Percentiles rank a stretch among this genome's conserved stretches.
phyloP scores from a whole-genome alignment of 148 eudicot species.

The Chenopodium berlandieri region DNA sequence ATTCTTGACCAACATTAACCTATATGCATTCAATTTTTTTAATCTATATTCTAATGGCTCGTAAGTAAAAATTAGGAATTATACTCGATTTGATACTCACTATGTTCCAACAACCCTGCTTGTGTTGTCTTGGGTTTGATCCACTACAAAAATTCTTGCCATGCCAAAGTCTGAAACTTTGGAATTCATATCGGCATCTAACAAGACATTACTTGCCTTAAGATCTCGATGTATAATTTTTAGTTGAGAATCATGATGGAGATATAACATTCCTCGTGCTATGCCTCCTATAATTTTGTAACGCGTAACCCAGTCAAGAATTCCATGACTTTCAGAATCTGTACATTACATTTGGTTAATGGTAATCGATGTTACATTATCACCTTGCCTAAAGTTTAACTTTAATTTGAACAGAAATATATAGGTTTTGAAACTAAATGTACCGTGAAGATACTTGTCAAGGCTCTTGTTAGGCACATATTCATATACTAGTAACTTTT shows the following conservation, averaged over 20 bases:
- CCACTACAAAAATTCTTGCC: constrained; percentile 33
- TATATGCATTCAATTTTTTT: too few relatives aligned
- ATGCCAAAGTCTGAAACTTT: constrained; percentile 42
- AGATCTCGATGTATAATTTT: constrained; percentile 38
- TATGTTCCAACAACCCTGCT: constrained; percentile 39
- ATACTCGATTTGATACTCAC: constrained; percentile 10
- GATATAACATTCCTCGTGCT: constrained; percentile 31
- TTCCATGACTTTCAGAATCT: constrained; percentile 16
- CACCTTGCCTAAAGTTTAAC: too few relatives aligned
- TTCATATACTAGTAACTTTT: constrained; percentile 33
- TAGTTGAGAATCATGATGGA: constrained; percentile 43
- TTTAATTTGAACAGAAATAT: too few relatives aligned
- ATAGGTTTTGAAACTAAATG: too few relatives aligned
- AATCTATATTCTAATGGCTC: too few relatives aligned
- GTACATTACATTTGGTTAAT: not conserved
- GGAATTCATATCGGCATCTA: constrained; percentile 37
- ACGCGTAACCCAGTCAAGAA: constrained; percentile 21
- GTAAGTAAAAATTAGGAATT: not conserved
- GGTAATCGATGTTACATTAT: too few relatives aligned
- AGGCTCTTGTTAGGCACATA: constrained; percentile 31
- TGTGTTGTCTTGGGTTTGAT: constrained; percentile 35
- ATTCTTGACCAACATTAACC: too few relatives aligned
- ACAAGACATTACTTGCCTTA: constrained; percentile 36
- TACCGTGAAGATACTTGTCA: constrained; percentile 31
- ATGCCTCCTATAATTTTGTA: constrained; percentile 27